Base-by-base conservation (phyloP, 177 flowering plant genomes). In the Telopea speciosissima region DNA sequence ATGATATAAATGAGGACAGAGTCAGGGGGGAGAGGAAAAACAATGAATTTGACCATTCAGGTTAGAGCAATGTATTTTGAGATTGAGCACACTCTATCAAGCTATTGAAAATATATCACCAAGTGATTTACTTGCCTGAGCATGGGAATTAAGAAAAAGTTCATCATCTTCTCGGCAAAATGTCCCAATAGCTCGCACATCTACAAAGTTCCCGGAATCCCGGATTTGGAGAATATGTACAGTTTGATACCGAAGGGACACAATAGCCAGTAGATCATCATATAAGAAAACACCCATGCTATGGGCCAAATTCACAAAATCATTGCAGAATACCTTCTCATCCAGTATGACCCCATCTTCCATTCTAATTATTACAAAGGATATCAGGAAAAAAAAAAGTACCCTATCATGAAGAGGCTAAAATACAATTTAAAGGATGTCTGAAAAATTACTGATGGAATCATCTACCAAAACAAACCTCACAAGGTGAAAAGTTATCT, bases 91-190 rank as follows among this genome's bases (percentile, higher is more conserved):
- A 33, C 52, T n/a, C 59, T n/a, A 62, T 10, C 36, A 67, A 61
- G 17, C 36, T 31, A 28, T 31, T 62, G 17, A 26, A 65, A 64
- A 68, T 23, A 44, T 61, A 70, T 54, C 24, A 28, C 69, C 77
- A 71, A 63, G 14, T 21, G 17, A 63, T 65, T 25, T 65, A 81
- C 89, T 89, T 89, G 80, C 94, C 96, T 90, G 98, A 72, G 89
- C 72, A 84, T 80, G 86, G 36, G 97, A 90, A 78, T 83, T 84
- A 56, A 93, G 84, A 74, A 96, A 96, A 70, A 96, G 92, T 74
- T 93, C 97, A 82, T 96, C 99, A 84, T 96, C 99, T 80, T 96
- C 99, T 63, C 85, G 88, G 69, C 99, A 96, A 74, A 80, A 89
- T 69, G 80, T 75, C 71, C 99, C 99, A 79, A 96, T 91, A 31